These are phyloP conservation scores for Fusarium brevicatenulatum DNA, from an alignment of 2,329 filamentous ascomycete species.

Conservation along the genomic window DNA sequence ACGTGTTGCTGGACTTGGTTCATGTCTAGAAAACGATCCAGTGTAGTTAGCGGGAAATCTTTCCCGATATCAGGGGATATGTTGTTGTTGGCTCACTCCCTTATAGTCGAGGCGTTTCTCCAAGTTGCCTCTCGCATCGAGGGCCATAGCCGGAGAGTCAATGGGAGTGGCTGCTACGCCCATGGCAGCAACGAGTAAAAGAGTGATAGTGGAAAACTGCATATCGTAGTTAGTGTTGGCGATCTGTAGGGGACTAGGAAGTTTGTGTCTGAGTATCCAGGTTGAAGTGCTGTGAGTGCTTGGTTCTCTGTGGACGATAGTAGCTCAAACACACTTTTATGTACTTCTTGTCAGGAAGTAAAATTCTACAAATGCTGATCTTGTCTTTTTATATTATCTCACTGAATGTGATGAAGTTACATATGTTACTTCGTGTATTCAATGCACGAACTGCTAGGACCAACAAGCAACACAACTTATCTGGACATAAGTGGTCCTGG, in stretches of 20 bases:
- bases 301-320: background rate
- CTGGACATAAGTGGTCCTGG: background rate
- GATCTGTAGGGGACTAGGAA: background rate
- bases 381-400: background rate
- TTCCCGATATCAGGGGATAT: background rate
- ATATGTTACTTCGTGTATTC: background rate
- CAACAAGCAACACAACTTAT: background rate
- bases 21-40: background rate
- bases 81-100: background rate
- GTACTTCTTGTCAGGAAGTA: background rate
- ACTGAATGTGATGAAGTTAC: background rate
- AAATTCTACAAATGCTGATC: background rate
- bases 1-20: background rate
- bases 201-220: background rate
- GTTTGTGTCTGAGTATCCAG: background rate
- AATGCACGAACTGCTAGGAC: background rate
- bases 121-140: background rate
- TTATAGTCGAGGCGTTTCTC: background rate
- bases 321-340: background rate
- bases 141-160: background rate
- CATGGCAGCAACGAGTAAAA: background rate
- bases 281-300: background rate
- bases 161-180: background rate
- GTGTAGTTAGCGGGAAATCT: accelerated
- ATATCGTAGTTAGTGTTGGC: background rate